phyloP scores from a whole-genome alignment of 2,329 filamentous ascomycete genomes.

The Ophiostoma populinum region DNA sequence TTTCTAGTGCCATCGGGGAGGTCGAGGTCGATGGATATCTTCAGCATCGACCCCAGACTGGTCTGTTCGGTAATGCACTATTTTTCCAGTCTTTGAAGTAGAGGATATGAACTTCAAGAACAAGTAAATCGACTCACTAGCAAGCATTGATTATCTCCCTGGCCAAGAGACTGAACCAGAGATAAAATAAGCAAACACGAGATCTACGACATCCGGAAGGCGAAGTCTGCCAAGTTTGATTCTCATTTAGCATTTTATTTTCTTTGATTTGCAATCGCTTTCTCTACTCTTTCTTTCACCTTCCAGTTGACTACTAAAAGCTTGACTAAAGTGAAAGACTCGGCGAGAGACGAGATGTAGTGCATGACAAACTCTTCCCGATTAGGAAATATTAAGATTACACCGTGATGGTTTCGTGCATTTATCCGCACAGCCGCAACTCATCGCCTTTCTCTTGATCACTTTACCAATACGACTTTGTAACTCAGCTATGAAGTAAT shows the following conservation, averaged over 20 bases:
- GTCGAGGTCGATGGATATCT: background rate
- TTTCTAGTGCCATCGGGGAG: conserved; percentile 1
- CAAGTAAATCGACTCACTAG: no score
- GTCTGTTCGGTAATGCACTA: background rate
- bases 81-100: background rate
- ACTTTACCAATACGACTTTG: no score
- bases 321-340: background rate
- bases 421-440: conserved; percentile 17
- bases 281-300: background rate
- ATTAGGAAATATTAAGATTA: conserved; percentile 24
- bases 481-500: no score
- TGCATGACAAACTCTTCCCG: conserved; percentile 25
- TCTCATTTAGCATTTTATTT: background rate
- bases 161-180: background rate
- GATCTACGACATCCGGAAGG: background rate
- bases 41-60: conserved; percentile 2
- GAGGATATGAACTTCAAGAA: no score
- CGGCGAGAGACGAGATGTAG: conserved; percentile 6
- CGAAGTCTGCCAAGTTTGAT: background rate
- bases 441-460: background rate
- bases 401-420: conserved; percentile 1
- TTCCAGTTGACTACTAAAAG: no score
- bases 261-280: background rate
- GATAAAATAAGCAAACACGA: conserved; percentile 1
- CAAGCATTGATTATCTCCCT: background rate